phyloP scores from a whole-genome alignment of 2,329 filamentous ascomycete genomes.

The Colletotrichum cordylinicola region DNA sequence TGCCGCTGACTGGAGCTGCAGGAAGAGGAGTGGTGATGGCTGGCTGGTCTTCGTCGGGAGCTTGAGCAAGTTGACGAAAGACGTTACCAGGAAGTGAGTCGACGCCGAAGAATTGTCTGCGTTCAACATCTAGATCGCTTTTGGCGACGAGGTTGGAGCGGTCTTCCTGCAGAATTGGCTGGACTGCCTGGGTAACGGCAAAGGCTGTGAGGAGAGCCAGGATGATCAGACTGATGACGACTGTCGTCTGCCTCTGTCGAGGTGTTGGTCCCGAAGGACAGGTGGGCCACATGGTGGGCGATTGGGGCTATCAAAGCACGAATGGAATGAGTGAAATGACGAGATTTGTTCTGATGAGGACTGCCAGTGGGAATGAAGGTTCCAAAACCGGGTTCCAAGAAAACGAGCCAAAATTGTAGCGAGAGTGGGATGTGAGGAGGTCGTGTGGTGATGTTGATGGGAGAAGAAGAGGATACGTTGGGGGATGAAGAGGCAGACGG shows the following conservation, averaged over 20 bases:
- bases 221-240: background rate
- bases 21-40: background rate
- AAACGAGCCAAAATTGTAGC: conserved; percentile 22
- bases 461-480: background rate
- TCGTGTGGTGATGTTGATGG: background rate
- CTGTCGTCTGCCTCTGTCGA: background rate
- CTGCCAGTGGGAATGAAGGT: conserved; percentile 9
- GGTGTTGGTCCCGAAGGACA: background rate
- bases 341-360: background rate
- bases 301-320: background rate
- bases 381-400: conserved; percentile 20
- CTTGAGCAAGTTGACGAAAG: background rate
- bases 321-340: conserved; percentile 7
- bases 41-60: background rate
- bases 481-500: background rate
- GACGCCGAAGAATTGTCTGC: conserved; percentile 9
- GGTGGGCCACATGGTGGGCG: background rate
- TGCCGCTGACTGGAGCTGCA: background rate
- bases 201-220: background rate
- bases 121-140: background rate
- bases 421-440: conserved; percentile 9
- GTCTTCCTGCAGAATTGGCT: background rate
- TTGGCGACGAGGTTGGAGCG: background rate
- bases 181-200: background rate
- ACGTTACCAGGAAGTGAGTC: background rate